Percentiles rank a stretch among this genome's conserved stretches.
These are phyloP conservation scores for Penicillium lividum DNA, from an alignment of 495 filamentous ascomycete species.

Conservation along the genomic window DNA sequence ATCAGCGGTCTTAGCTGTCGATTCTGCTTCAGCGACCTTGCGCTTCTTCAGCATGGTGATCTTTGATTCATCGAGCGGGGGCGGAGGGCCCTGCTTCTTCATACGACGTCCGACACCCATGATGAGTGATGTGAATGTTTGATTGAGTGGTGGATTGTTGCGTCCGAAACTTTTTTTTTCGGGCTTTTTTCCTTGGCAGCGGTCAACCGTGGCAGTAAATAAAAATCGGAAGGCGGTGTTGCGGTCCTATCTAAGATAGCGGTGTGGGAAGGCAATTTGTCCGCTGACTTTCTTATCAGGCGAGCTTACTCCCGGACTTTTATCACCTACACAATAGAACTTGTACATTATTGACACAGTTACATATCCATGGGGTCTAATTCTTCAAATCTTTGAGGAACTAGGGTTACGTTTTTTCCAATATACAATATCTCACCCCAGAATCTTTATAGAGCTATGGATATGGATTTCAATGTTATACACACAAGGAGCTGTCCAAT, in stretches of 20 bases:
- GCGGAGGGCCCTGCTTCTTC: slow-evolving; percentile 90
- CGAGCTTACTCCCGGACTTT: too few species aligned
- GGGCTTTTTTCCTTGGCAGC: slow-evolving; percentile 38
- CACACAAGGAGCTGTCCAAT: neutral
- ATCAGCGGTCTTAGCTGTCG: slow-evolving; percentile 36
- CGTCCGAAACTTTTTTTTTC: slow-evolving; percentile 29
- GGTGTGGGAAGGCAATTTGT: too few species aligned
- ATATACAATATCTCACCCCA: neutral
- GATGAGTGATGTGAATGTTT: slow-evolving; percentile 36
- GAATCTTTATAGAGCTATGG: neutral
- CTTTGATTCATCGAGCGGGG: slow-evolving; percentile 76
- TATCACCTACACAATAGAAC: too few species aligned
- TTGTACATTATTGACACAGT: too few species aligned
- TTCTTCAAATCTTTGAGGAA: neutral
- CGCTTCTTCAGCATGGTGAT: slow-evolving; percentile 72
- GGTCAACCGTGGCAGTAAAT: slow-evolving; percentile 36
- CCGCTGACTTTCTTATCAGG: too few species aligned
- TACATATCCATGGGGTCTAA: neutral
- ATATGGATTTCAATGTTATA: slow-evolving; percentile 7
- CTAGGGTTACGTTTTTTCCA: neutral
- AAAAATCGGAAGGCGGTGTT: slow-evolving; percentile 32
- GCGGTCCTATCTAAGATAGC: too few species aligned
- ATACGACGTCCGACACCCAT: slow-evolving; percentile 93
- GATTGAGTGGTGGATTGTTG: slow-evolving; percentile 18
- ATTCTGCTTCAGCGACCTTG: slow-evolving; percentile 62